A percentile compares a stretch with the other conserved stretches of the same genome.
Evolutionary conservation across 352 stramenopile species (phyloP).

Genomic region (Globisporangium ultimum): DNA sequence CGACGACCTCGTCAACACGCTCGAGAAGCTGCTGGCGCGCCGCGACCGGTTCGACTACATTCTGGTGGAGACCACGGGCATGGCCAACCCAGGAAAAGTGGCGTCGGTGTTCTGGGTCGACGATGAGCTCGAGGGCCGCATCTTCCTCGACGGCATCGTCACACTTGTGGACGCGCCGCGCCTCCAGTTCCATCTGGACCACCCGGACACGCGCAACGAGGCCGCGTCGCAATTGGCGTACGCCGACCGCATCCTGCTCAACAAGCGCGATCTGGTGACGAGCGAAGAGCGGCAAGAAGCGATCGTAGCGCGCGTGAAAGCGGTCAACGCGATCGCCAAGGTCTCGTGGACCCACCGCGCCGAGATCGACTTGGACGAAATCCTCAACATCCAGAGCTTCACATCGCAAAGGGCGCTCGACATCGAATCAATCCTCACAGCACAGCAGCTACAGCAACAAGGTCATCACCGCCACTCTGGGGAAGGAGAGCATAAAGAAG

Average conservation of each 20-base stretch:
- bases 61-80: constrained; percentile 93
- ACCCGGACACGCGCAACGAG: constrained; percentile 64
- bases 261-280: constrained; percentile 97
- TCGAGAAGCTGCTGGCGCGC: constrained; percentile 79
- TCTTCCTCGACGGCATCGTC: constrained; percentile 94
- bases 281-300: constrained; percentile 28
- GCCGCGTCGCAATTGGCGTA: constrained; percentile 97
- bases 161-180: constrained; percentile 96
- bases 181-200: constrained; percentile 75
- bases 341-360: constrained; percentile 62
- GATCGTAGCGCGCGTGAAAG: constrained; percentile 39
- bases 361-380: constrained; percentile 55
- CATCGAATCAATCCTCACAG: constrained; percentile 40
- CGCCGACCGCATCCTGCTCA: constrained; percentile 97
- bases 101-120: constrained; percentile 97
- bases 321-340: constrained; percentile 70
- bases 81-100: constrained; percentile 93
- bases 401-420: constrained; percentile 57
- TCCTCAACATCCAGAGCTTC: constrained; percentile 81
- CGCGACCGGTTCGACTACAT: constrained; percentile 89
- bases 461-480: constrained; percentile 10
- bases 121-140: constrained; percentile 83
- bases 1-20: constrained; percentile 85
- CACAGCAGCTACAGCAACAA: constrained; percentile 14
- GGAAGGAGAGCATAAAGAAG: constrained; percentile 6